Evolutionary conservation across 441 rosid genomes (phyloP).

Genomic region (Biscutella laevigata): DNA sequence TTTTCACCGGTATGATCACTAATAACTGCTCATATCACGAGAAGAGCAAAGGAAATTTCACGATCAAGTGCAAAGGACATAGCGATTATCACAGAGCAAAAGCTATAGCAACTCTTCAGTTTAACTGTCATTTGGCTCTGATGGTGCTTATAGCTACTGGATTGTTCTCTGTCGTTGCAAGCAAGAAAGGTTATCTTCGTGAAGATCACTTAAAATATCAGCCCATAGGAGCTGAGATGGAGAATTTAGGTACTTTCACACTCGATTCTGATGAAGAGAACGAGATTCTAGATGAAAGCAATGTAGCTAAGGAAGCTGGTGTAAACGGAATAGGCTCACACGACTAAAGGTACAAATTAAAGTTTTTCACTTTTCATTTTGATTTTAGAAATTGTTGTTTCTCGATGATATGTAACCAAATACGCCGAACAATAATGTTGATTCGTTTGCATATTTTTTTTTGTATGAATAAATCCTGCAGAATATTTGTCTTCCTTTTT

Average conservation of each 20-base stretch:
- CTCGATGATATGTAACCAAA: slow-evolving; percentile 13
- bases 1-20: slow-evolving; percentile 51
- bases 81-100: slow-evolving; percentile 71
- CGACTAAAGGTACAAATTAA: slow-evolving; percentile 33
- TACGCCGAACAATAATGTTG: slow-evolving; percentile 7
- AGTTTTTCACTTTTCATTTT: slow-evolving; percentile 3
- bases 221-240: slow-evolving; percentile 65
- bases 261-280: slow-evolving; percentile 68
- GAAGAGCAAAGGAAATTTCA: slow-evolving; percentile 71
- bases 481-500: neutral
- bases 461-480: neutral
- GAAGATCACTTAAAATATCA: slow-evolving; percentile 36
- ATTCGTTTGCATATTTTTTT: slow-evolving; percentile 4
- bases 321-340: slow-evolving; percentile 49
- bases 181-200: slow-evolving; percentile 31
- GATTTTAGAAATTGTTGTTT: slow-evolving; percentile 9
- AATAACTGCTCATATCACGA: slow-evolving; percentile 59
- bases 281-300: slow-evolving; percentile 37
- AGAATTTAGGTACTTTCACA: slow-evolving; percentile 39
- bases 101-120: slow-evolving; percentile 88
- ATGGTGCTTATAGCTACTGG: slow-evolving; percentile 41
- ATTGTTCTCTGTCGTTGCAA: slow-evolving; percentile 42
- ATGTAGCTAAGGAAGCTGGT: slow-evolving; percentile 25
- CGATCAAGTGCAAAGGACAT: slow-evolving; percentile 69
- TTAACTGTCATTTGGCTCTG: slow-evolving; percentile 79